These are phyloP conservation scores for Diutina sp. DNA, from an alignment of 1,139 yeast genomes.

Conservation along the genomic window DNA sequence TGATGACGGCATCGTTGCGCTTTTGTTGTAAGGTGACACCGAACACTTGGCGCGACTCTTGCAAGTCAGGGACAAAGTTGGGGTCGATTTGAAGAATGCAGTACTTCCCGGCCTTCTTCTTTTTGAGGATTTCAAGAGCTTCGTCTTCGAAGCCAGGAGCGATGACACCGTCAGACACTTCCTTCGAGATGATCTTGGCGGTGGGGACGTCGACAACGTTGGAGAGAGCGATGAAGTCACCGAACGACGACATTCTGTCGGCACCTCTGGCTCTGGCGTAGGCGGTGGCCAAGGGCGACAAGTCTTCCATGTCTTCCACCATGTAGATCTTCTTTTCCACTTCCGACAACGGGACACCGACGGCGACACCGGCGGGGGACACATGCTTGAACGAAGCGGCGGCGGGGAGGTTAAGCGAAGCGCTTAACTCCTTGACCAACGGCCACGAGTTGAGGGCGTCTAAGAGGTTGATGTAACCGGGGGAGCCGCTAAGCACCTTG, in stretches of 20 bases:
- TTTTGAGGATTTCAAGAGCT: slow-evolving; percentile 76
- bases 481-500: slow-evolving; percentile 87
- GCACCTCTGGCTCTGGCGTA: slow-evolving; percentile 99
- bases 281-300: slow-evolving; percentile 94
- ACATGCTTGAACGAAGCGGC: slow-evolving; percentile 99
- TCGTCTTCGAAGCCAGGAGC: slow-evolving; percentile 95
- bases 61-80: slow-evolving; percentile 67
- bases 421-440: slow-evolving; percentile 88
- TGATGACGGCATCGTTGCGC: slow-evolving; percentile 94
- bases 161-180: slow-evolving; percentile 96
- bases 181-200: slow-evolving; percentile 92
- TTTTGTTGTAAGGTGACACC: slow-evolving; percentile 93
- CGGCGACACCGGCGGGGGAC: slow-evolving; percentile 98
- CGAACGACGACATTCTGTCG: slow-evolving; percentile 98
- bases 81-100: slow-evolving; percentile 95
- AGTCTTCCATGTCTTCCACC: slow-evolving; percentile 86
- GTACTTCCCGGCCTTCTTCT: slow-evolving; percentile 96
- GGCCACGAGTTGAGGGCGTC: slow-evolving; percentile 99
- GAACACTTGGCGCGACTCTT: slow-evolving; percentile 90
- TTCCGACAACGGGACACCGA: slow-evolving; percentile 83
- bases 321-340: slow-evolving; percentile 91
- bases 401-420: slow-evolving; percentile 90
- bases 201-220: slow-evolving; percentile 94
- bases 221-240: slow-evolving; percentile 95
- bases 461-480: slow-evolving; percentile 91